phyloP scores from a whole-genome alignment of 2,329 filamentous ascomycete species.

The Diaporthe sp. region DNA sequence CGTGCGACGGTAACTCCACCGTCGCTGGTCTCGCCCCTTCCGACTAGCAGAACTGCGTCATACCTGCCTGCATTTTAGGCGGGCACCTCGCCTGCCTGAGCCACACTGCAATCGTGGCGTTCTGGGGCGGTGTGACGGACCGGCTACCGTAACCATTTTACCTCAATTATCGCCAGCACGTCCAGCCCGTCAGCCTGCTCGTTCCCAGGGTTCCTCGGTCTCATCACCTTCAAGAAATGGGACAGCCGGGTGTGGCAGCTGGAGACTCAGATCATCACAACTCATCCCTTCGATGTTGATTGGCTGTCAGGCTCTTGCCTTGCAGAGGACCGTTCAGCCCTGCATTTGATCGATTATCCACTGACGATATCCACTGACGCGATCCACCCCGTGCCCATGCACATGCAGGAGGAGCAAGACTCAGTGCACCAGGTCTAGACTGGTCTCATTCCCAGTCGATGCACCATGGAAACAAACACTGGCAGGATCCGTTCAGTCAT shows the following conservation, averaged over 20 bases:
- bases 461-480: background rate
- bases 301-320: background rate
- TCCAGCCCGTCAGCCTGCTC: background rate
- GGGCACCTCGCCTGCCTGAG: constrained; percentile 19
- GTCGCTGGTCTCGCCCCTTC: constrained; percentile 28
- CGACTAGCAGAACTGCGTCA: background rate
- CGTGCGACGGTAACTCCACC: background rate
- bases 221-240: background rate
- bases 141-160: background rate
- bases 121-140: constrained; percentile 23
- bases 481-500: background rate
- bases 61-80: background rate
- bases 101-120: constrained; percentile 24
- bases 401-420: background rate
- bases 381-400: background rate
- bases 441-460: background rate
- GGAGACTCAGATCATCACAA: background rate
- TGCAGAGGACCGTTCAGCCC: background rate
- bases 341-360: background rate
- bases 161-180: background rate
- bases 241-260: background rate
- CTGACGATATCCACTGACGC: background rate
- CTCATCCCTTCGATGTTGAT: background rate
- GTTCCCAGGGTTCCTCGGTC: background rate
- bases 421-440: background rate